A percentile compares a stretch with the other conserved stretches of the same genome.
These are phyloP conservation scores for Mycena leptocephala DNA, from an alignment of 768 basidiomycete genomes.

Conservation along the genomic window DNA sequence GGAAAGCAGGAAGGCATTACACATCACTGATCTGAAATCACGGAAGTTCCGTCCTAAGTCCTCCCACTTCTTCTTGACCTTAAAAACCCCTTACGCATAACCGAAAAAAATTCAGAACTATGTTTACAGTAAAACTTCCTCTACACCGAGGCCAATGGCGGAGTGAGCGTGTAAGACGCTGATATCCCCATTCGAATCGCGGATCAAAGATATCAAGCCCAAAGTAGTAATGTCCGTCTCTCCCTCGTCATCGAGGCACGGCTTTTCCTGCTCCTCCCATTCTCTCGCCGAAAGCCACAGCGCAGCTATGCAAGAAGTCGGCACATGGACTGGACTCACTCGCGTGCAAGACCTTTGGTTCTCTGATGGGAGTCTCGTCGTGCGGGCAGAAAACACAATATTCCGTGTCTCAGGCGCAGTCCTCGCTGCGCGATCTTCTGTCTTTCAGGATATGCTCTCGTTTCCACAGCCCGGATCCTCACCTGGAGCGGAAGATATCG, in stretches of 20 bases:
- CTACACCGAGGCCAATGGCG: too few relatives aligned
- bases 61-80: too few relatives aligned
- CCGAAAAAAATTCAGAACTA: too few relatives aligned
- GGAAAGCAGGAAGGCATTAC: too few relatives aligned
- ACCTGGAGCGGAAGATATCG: neutral
- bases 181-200: neutral
- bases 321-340: neutral
- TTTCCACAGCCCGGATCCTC: conserved; percentile 2
- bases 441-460: neutral
- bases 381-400: neutral
- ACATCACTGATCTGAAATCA: too few relatives aligned
- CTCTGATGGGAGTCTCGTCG: neutral
- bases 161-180: neutral
- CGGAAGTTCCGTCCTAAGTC: too few relatives aligned
- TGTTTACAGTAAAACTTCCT: too few relatives aligned
- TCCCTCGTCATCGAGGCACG: too few relatives aligned
- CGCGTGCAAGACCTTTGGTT: conserved; percentile 1
- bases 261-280: too few relatives aligned
- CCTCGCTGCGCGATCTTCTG: neutral
- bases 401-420: conserved; percentile 5
- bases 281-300: too few relatives aligned
- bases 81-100: too few relatives aligned
- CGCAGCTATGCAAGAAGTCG: too few relatives aligned
- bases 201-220: neutral
- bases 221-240: neutral